Conservation (phyloP, 805 yeast genomes). For the Wickerhamiella hasegawae region DNA sequence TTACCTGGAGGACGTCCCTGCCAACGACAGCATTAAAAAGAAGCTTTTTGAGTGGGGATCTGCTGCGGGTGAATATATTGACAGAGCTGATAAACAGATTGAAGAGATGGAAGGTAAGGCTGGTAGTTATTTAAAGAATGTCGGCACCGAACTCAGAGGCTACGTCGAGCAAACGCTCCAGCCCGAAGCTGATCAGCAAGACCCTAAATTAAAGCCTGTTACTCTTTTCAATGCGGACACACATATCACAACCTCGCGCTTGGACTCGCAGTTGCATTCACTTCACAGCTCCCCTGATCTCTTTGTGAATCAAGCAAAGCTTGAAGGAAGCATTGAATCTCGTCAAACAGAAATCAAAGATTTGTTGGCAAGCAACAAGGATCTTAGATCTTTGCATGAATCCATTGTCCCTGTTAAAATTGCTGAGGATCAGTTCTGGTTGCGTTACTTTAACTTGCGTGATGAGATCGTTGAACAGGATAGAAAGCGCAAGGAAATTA, state of each 20-base stretch:
- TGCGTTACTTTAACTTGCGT: slow-evolving; percentile 42
- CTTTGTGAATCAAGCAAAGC: slow-evolving; percentile 24
- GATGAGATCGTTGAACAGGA: slow-evolving; percentile 44
- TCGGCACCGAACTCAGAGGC: slow-evolving; percentile 30
- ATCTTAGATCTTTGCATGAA: slow-evolving; percentile 40
- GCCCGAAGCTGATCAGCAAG: slow-evolving; percentile 6
- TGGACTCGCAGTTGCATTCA: slow-evolving; percentile 46
- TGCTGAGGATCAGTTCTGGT: slow-evolving; percentile 56
- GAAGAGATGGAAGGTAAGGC: slow-evolving; percentile 62
- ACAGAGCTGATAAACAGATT: slow-evolving; percentile 55
- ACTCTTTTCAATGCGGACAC: slow-evolving; percentile 30
- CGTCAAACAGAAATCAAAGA: slow-evolving; percentile 36
- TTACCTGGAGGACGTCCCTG: slow-evolving; percentile 8
- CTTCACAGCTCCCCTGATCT: slow-evolving; percentile 34
- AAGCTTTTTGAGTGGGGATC: slow-evolving; percentile 20
- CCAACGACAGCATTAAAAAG: slow-evolving; percentile 13
- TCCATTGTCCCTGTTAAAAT: slow-evolving; percentile 50
- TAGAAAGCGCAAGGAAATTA: slow-evolving; percentile 44
- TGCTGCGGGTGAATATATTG: slow-evolving; percentile 47
- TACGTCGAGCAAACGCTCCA: slow-evolving; percentile 32
- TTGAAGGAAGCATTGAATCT: slow-evolving; percentile 25
- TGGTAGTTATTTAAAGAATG: slow-evolving; percentile 37
- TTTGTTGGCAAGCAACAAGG: slow-evolving; percentile 32
- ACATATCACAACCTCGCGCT: slow-evolving; percentile 31
- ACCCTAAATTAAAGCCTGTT: slow-evolving; percentile 3